Evolutionary conservation across 257 asterid species (phyloP).

Genomic region (Solanum clarkiae): DNA sequence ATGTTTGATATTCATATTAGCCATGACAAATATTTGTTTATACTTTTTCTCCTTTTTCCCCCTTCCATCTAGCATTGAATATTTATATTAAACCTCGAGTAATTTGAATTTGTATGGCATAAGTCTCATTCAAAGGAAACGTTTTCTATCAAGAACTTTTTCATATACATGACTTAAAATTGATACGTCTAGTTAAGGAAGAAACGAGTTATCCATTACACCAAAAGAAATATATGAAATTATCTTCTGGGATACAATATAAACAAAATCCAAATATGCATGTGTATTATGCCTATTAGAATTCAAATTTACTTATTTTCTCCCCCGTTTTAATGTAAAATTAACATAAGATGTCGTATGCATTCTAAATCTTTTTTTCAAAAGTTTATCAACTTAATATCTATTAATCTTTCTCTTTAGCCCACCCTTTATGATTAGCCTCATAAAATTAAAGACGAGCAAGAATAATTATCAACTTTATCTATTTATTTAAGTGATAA

Average conservation of each 20-base stretch:
- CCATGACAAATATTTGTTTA: too few relatives aligned
- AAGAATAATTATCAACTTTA: neutral
- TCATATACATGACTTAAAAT: too few relatives aligned
- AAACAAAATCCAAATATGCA: neutral
- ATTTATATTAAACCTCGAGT: too few relatives aligned
- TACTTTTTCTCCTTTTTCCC: neutral
- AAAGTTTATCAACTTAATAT: neutral
- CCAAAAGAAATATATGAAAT: neutral
- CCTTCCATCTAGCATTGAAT: too few relatives aligned
- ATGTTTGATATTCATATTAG: too few relatives aligned
- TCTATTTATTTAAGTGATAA: neutral
- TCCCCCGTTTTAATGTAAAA: neutral
- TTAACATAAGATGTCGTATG: neutral
- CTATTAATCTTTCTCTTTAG: neutral
- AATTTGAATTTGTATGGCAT: too few relatives aligned
- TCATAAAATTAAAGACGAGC: neutral
- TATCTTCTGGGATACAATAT: neutral
- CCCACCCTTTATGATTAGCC: neutral
- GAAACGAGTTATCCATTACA: too few relatives aligned
- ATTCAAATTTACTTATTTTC: neutral
- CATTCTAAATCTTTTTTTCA: neutral
- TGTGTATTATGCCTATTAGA: neutral
- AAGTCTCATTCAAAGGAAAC: too few relatives aligned
- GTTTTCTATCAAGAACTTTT: too few relatives aligned
- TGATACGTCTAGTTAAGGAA: too few relatives aligned